phyloP scores from a whole-genome alignment of 2,329 filamentous ascomycete species.

The Pezicula rhizophila region DNA sequence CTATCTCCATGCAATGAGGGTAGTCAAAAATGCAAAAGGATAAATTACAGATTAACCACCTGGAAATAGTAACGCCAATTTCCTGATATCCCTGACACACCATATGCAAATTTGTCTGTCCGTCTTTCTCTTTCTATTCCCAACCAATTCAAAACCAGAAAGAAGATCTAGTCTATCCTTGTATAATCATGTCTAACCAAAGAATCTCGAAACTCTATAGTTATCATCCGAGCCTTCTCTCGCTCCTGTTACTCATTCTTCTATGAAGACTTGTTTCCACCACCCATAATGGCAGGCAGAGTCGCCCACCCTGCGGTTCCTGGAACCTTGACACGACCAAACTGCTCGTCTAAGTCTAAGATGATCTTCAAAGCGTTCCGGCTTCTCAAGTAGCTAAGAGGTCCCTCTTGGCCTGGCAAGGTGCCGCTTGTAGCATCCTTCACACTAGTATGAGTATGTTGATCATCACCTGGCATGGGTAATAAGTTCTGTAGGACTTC shows the following conservation, averaged over 20 bases:
- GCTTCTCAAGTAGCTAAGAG: slow-evolving; percentile 59
- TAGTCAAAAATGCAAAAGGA: no score
- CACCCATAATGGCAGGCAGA: slow-evolving; percentile 7
- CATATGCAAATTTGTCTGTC: no score
- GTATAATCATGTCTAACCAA: no score
- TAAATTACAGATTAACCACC: no score
- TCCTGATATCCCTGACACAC: no score
- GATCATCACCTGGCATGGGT: slow-evolving; percentile 66
- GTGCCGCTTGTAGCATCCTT: slow-evolving; percentile 54
- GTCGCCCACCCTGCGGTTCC: slow-evolving; percentile 9
- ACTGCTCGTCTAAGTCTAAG: slow-evolving; percentile 87
- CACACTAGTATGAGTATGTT: slow-evolving; percentile 46
- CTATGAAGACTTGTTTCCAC: neutral
- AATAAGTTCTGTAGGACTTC: slow-evolving; percentile 79
- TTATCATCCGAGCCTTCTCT: no score
- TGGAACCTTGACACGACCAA: slow-evolving; percentile 50
- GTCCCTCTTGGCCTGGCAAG: slow-evolving; percentile 23
- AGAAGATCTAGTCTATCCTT: no score
- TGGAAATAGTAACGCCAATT: no score
- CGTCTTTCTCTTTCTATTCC: no score
- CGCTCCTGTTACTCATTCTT: no score
- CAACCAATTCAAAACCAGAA: no score
- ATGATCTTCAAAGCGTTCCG: slow-evolving; percentile 94
- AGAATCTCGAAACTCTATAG: no score
- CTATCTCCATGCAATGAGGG: neutral